Conservation (phyloP, 2,329 filamentous ascomycete genomes). For the Chrysosporium keratinophilum region DNA sequence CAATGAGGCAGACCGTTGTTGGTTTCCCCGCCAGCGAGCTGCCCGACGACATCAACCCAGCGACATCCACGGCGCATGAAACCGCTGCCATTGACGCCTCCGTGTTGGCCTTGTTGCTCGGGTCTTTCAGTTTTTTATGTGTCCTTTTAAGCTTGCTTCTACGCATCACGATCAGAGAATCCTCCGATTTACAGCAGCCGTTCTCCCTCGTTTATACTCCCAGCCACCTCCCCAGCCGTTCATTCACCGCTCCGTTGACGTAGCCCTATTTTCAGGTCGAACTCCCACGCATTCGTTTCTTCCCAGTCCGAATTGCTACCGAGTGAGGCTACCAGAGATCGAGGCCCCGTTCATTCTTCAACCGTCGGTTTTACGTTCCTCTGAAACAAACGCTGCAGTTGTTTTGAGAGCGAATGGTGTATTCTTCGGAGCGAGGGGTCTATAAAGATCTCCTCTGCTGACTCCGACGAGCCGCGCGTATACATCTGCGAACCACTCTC, state of each 20-base stretch:
- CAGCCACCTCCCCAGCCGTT: not conserved
- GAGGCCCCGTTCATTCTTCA: not conserved
- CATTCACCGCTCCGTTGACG: not conserved
- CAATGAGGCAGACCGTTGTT: constrained; percentile 34
- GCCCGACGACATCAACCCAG: not conserved
- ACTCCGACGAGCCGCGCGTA: constrained; percentile 18
- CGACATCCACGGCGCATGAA: not conserved
- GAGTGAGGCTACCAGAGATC: not conserved
- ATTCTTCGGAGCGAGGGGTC: constrained; percentile 36
- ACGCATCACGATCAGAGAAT: not conserved
- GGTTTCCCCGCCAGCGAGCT: constrained; percentile 19
- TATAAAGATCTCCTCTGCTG: constrained; percentile 35
- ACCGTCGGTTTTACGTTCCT: not conserved
- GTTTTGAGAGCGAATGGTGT: constrained; percentile 31
- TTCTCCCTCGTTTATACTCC: not conserved
- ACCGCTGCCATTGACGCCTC: constrained; percentile 1
- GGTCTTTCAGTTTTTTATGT: not conserved
- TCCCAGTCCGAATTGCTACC: not conserved
- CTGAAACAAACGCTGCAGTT: not conserved
- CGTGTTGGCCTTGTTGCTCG: not conserved
- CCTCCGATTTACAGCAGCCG: not conserved
- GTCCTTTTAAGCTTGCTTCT: not conserved
- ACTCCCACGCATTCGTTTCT: not conserved
- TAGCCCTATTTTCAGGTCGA: not conserved
- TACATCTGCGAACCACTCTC: not conserved